Evolutionary conservation across 192 early-diverging fungal species (phyloP), one percentile per base, ranked within the genome.

Genomic region (Dissophora ornata): DNA sequence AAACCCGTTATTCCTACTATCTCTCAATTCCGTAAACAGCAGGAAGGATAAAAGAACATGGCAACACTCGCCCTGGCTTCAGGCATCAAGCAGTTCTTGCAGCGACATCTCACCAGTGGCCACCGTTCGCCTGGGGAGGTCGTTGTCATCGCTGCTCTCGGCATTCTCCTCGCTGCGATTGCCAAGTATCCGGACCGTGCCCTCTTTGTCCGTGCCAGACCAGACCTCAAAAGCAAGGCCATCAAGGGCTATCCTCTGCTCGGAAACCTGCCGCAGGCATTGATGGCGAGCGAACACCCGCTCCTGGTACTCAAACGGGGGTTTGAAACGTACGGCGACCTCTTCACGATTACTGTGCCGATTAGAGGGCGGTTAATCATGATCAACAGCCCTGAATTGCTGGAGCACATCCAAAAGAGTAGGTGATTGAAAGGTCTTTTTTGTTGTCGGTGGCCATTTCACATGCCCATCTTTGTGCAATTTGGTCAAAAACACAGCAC

Each of bases 331-430:
- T 29, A 54, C 19, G 34, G 53, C 9, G 22, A 57, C 19, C 1
- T 57, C 19, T 57, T 57, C 18, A 44, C 75, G 0, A 32, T 68
- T 1, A 79, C 75, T 8, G 13, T 79, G 0, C 75, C 75, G 0
- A 26, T 57, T 11, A 49, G 61, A 34, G 78, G 78, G n/a, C 68
- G 63, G 0, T 11, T 45, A 19, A 54, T 71, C 28, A 32, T 80
- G 8, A n/a, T 71, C 56, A 80, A 70, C 22, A 36, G 21, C 3
- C 68, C 78, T 4, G 67, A 71, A 46, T 24, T 50, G 8, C 47
- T 71, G n/a, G 67, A 80, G 26, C 51, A 71, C 32, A 48, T 80
- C 25, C 51, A 61, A 19, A 71, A 70, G 36, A 65, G 70, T 74
- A 74, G 47, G 62, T 11, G 12, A 12, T 12, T 12, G 36, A 38